Conservation (phyloP, 306 rosid genomes). For the Castanea mollissima region DNA sequence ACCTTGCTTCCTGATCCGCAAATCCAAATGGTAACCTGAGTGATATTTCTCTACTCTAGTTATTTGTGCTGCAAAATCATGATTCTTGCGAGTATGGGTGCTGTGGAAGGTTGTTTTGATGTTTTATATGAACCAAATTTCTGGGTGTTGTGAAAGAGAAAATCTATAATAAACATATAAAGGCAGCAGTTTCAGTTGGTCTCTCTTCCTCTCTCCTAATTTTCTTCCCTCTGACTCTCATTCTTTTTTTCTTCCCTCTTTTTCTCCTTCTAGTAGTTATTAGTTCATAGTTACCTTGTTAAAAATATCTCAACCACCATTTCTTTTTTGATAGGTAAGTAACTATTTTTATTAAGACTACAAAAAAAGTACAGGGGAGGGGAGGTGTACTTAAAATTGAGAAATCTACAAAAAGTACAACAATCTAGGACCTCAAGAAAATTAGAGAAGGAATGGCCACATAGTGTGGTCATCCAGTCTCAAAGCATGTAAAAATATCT, state of each 20-base stretch:
- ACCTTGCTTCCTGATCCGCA: not conserved
- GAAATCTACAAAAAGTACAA: no score
- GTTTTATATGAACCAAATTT: not conserved
- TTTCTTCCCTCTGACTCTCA: not conserved
- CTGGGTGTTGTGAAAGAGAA: not conserved
- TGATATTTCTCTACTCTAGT: not conserved
- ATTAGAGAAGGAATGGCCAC: no score
- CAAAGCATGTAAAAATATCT: not conserved
- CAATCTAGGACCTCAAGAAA: no score
- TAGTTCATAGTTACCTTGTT: not conserved
- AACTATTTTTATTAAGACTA: no score
- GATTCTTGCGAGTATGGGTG: no score
- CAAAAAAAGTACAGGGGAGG: no score
- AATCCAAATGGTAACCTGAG: not conserved
- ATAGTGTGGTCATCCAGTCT: no score
- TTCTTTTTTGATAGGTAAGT: no score
- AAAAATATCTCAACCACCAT: not conserved
- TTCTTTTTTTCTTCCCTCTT: not conserved
- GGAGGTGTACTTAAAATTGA: no score
- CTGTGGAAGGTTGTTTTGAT: no score
- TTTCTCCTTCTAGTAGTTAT: not conserved
- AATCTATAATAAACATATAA: not conserved
- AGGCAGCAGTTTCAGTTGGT: not conserved
- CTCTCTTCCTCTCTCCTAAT: not conserved
- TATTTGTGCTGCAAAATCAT: not conserved